Evolutionary conservation across 352 stramenopile species (phyloP), one percentile per base, ranked within the genome.

Genomic region (Phytophthora constricta): DNA sequence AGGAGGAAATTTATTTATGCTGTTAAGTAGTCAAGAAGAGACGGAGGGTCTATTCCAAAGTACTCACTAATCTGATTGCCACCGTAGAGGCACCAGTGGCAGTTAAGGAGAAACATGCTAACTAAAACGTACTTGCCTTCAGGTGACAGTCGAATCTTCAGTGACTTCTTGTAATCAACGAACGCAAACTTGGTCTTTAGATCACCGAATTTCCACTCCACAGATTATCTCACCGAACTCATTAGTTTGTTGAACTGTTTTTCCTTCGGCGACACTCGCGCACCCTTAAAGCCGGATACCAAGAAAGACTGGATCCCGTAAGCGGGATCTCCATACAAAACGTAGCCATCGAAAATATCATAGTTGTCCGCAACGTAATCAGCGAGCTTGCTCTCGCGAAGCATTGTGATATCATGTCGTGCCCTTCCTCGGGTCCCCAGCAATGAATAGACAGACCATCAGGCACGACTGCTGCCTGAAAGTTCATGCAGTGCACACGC

Each of bases 201-300:
- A 13, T 49, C 14, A 43, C 56, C 45, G 14, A 63, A 63, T 9
- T 63, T 55, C 23, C 45, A 56, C 11, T 63, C 45, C 2, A 46
- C n/a, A n/a, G n/a, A n/a, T n/a, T 46, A 5, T 22, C 39, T 4
- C 7, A 46, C 39, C n/a, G 39, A 63, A 8, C 45, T 56, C 56
- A 56, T 63, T 4, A 56, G 14, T 31, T 48, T 63, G 33, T 56
- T 63, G 45, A 56, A 63, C 33, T 42, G 4, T 23, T 56, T 54
- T 20, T 63, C 28, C 14, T 55, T 33, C 17, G 5, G 9, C 3
- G 56, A 47, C 28, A 56, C 56, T n/a, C 33, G 22, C 17, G 43
- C 31, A 1, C 56, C 45, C 31, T 63, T 63, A 22, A 56, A 41
- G 0, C 58, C 49, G 1, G 39, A 59, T 14, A 59, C 58, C 0